Conservation (phyloP, 2,329 filamentous ascomycete species). For the Aspergillus costaricaensis region DNA sequence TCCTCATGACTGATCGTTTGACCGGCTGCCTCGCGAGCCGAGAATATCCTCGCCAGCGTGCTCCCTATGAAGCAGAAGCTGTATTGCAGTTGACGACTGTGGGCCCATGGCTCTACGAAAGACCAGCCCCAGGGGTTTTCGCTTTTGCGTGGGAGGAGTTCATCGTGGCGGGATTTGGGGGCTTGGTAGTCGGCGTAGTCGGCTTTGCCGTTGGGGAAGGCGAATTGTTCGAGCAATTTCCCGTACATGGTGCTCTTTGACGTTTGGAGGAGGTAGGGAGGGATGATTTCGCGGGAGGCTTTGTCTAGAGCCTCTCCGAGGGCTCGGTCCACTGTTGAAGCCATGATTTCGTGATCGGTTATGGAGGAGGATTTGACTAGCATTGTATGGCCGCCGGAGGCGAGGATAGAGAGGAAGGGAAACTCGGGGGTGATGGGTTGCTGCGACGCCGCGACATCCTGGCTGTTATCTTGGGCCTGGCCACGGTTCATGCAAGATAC, state of each 20-base stretch:
- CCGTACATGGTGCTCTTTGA: slow-evolving; percentile 75
- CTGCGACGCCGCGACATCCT: slow-evolving; percentile 4
- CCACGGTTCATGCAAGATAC: slow-evolving; percentile 59
- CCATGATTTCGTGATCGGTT: slow-evolving; percentile 71
- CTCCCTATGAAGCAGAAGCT: slow-evolving; percentile 74
- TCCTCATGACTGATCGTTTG: slow-evolving; percentile 56
- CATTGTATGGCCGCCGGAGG: slow-evolving; percentile 90
- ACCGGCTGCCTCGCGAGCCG: slow-evolving; percentile 36
- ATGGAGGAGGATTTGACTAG: slow-evolving; percentile 73
- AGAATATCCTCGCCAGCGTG: slow-evolving; percentile 61
- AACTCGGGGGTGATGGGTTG: slow-evolving; percentile 57
- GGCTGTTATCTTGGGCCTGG: slow-evolving; percentile 10
- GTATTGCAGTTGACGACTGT: slow-evolving; percentile 62
- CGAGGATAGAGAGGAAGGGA: slow-evolving; percentile 84
- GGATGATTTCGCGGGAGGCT: slow-evolving; percentile 74
- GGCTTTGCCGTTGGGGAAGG: slow-evolving; percentile 58
- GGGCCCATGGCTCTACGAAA: slow-evolving; percentile 67
- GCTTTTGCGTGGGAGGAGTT: slow-evolving; percentile 53
- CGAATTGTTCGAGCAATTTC: slow-evolving; percentile 74
- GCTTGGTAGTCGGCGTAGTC: slow-evolving; percentile 57
- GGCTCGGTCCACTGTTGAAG: slow-evolving; percentile 75
- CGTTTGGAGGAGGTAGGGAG: slow-evolving; percentile 56
- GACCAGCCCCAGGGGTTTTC: slow-evolving; percentile 64
- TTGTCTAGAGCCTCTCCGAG: slow-evolving; percentile 91
- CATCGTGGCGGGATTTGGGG: slow-evolving; percentile 59